phyloP scores from a whole-genome alignment of 169 alveolate species.

The Plasmodium ovale region DNA sequence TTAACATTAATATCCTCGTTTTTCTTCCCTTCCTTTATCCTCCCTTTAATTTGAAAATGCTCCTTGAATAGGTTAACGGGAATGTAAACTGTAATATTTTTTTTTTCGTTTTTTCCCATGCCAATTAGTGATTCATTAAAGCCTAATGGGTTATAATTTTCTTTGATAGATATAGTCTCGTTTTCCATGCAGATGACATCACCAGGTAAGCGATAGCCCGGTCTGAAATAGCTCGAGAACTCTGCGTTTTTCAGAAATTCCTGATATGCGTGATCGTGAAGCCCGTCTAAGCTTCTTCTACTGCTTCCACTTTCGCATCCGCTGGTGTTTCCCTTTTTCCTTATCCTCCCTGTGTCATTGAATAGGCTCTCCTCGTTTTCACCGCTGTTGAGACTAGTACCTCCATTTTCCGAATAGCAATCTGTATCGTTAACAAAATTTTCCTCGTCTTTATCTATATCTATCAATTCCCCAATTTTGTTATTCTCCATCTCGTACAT shows the following conservation, averaged over 20 bases:
- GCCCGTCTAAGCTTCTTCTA: no score
- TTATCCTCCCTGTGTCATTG: conserved; percentile 19
- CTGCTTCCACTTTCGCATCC: no score
- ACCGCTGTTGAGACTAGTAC: background rate
- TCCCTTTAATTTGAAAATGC: conserved; percentile 21
- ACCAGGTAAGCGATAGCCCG: conserved; percentile 53
- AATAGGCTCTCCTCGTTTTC: conserved; percentile 33
- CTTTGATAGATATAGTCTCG: conserved; percentile 34
- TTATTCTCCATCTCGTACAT: background rate
- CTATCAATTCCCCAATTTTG: conserved; percentile 53
- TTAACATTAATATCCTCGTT: conserved; percentile 10
- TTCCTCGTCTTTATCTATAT: conserved; percentile 70
- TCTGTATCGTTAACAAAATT: conserved; percentile 45
- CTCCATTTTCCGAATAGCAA: background rate
- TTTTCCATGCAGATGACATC: conserved; percentile 51
- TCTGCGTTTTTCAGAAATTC: conserved; percentile 46
- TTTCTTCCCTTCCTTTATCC: background rate
- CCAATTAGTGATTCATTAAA: conserved; percentile 71
- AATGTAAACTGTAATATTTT: conserved; percentile 63
- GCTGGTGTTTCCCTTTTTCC: background rate
- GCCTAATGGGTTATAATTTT: conserved; percentile 72
- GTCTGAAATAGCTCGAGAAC: conserved; percentile 32
- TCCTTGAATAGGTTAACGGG: conserved; percentile 51
- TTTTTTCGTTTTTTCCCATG: conserved; percentile 47
- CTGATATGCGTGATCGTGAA: background rate